Evolutionary conservation across 192 early-diverging fungal genomes (phyloP).

Genomic region (Coemansia sp.): DNA sequence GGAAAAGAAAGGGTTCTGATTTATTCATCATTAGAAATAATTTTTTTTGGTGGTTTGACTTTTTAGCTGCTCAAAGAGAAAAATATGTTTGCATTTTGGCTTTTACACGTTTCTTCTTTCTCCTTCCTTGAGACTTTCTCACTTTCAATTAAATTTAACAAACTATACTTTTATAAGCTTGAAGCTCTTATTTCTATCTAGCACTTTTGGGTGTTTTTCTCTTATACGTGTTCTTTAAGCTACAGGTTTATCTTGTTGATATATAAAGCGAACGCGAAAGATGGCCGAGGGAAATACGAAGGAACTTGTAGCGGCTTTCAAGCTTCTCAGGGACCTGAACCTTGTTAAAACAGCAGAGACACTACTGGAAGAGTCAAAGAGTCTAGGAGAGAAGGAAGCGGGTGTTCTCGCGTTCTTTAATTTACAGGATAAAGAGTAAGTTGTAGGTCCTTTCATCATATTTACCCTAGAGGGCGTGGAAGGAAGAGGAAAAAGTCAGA

Average conservation of each 20-base stretch:
- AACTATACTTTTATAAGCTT: no score
- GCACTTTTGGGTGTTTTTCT: background rate
- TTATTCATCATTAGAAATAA: no score
- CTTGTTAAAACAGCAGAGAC: slow-evolving; percentile 25
- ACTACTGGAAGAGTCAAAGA: slow-evolving; percentile 27
- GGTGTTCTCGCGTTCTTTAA: slow-evolving; percentile 15
- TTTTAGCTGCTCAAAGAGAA: no score
- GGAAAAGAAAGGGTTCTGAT: no score
- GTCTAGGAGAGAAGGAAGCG: slow-evolving; percentile 7
- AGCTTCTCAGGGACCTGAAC: slow-evolving; percentile 25
- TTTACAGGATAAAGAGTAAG: slow-evolving; percentile 14
- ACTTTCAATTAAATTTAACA: no score
- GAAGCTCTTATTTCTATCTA: no score
- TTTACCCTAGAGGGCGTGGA: background rate
- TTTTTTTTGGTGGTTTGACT: no score
- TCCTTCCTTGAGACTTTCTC: no score
- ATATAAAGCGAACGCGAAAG: background rate
- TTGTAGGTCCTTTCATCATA: background rate
- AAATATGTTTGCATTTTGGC: no score
- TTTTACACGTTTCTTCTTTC: no score
- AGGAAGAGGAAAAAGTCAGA: background rate
- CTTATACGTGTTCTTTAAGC: background rate
- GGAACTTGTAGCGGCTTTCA: slow-evolving; percentile 26
- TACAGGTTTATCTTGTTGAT: background rate
- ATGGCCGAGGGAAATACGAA: slow-evolving; percentile 21